phyloP scores from a whole-genome alignment of 768 basidiomycete genomes.

The Omphalotus guepiniiformis region DNA sequence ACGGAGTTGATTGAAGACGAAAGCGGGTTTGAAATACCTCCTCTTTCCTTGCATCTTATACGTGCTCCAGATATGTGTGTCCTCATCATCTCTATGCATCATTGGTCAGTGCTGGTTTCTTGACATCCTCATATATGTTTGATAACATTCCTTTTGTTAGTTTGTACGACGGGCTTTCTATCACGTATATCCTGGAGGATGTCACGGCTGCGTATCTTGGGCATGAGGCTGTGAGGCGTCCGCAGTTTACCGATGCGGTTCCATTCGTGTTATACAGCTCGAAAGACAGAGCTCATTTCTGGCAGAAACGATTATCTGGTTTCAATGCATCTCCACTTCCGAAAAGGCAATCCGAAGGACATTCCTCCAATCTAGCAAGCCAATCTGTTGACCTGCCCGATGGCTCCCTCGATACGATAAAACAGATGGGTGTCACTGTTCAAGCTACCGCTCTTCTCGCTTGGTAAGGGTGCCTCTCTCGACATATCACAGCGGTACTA shows the following conservation, averaged over 20 bases:
- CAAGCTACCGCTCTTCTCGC: constrained; percentile 6
- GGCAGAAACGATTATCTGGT: constrained; percentile 2
- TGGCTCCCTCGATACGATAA: background rate
- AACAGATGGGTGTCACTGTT: constrained; percentile 8
- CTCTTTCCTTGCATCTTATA: constrained; percentile 4
- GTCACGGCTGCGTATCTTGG: constrained; percentile 4
- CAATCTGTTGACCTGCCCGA: background rate
- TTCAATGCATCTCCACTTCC: constrained; percentile 1
- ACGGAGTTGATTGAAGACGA: background rate
- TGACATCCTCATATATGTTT: background rate
- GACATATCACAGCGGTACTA: background rate
- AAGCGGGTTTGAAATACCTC: constrained; percentile 1
- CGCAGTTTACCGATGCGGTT: constrained; percentile 7
- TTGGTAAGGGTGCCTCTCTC: constrained; percentile 2
- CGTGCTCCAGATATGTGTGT: constrained; percentile 3
- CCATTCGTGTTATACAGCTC: constrained; percentile 9
- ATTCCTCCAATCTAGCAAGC: background rate
- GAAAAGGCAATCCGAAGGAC: background rate
- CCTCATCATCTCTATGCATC: constrained; percentile 6
- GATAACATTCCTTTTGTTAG: background rate
- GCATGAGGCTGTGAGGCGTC: background rate
- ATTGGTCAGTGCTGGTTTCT: constrained; percentile 1
- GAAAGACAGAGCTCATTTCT: constrained; percentile 4
- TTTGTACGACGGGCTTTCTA: constrained; percentile 7
- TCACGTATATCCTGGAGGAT: constrained; percentile 9